Conservation (phyloP, 2,329 filamentous ascomycete species). For the Aspergillus udagawae region DNA sequence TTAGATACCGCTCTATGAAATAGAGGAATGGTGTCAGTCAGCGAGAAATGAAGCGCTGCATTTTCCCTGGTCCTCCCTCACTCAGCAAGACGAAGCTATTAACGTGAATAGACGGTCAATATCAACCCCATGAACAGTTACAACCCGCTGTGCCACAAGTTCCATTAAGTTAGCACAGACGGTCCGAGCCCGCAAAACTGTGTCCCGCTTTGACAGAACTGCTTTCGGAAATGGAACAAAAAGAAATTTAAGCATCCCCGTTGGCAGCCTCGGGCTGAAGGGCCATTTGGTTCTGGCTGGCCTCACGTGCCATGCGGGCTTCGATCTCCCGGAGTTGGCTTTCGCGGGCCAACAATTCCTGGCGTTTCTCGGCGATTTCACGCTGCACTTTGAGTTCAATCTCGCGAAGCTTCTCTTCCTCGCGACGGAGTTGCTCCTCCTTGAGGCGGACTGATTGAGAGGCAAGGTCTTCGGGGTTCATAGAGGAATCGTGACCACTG, state of each 20-base stretch:
- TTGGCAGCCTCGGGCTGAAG: constrained; percentile 26
- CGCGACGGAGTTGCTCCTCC: constrained; percentile 97
- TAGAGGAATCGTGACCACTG: constrained; percentile 66
- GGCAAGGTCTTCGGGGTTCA: constrained; percentile 96
- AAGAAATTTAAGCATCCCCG: constrained; percentile 35
- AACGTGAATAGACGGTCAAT: constrained; percentile 39
- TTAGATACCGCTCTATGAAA: constrained; percentile 7
- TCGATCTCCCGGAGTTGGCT: constrained; percentile 98
- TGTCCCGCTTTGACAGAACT: constrained; percentile 25
- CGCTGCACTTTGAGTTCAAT: constrained; percentile 99
- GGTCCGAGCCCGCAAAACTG: constrained; percentile 28
- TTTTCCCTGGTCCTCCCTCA: constrained; percentile 24
- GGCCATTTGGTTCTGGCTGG: constrained; percentile 44
- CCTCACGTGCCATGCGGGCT: constrained; percentile 90
- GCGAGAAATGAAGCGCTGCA: constrained; percentile 27
- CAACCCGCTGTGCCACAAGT: constrained; percentile 29
- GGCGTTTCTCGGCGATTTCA: constrained; percentile 99
- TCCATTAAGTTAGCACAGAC: constrained; percentile 36
- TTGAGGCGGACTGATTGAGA: constrained; percentile 97
- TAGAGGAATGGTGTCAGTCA: constrained; percentile 18
- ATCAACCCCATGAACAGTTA: constrained; percentile 37
- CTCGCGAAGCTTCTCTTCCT: constrained; percentile 99
- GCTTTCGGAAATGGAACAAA: constrained; percentile 15
- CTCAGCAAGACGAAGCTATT: constrained; percentile 33
- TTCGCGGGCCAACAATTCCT: constrained; percentile 94